A percentile compares a stretch with the other conserved stretches of the same genome.
These are phyloP conservation scores for Lipomyces yamadae DNA, from an alignment of 805 yeast species.

Conservation along the genomic window DNA sequence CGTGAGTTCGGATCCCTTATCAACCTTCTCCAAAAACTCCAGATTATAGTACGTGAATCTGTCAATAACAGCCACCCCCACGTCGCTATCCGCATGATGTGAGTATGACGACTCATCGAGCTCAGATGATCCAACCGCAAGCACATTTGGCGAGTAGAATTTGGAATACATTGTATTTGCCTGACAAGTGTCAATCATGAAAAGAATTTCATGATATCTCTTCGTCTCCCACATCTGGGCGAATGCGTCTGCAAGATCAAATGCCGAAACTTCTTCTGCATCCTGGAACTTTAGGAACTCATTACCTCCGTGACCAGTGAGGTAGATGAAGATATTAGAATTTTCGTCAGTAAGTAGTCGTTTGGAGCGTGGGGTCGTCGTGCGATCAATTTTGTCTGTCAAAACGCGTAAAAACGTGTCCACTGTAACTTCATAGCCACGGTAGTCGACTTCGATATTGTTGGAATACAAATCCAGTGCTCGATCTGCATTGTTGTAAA, in stretches of 20 bases:
- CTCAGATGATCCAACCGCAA: slow-evolving; percentile 90
- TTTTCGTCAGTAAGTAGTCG: slow-evolving; percentile 89
- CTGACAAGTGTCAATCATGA: slow-evolving; percentile 98
- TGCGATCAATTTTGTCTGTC: slow-evolving; percentile 94
- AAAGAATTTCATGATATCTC: slow-evolving; percentile 91
- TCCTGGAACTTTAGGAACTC: slow-evolving; percentile 97
- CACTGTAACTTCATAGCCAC: slow-evolving; percentile 98
- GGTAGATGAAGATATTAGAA: slow-evolving; percentile 88
- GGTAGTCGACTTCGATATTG: slow-evolving; percentile 90
- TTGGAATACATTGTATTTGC: slow-evolving; percentile 97
- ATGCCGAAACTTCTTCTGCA: slow-evolving; percentile 94
- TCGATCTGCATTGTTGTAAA: slow-evolving; percentile 90
- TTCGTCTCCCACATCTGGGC: slow-evolving; percentile 96
- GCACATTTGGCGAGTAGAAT: slow-evolving; percentile 87
- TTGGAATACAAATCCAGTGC: slow-evolving; percentile 93
- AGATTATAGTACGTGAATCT: slow-evolving; percentile 91
- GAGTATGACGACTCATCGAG: slow-evolving; percentile 90
- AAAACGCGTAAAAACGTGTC: slow-evolving; percentile 90
- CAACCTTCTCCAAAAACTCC: slow-evolving; percentile 82
- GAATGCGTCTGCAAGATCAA: slow-evolving; percentile 96
- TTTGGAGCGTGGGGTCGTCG: slow-evolving; percentile 84
- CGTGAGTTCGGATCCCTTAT: slow-evolving; percentile 73
- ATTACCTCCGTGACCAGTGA: slow-evolving; percentile 99
- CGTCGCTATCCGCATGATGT: slow-evolving; percentile 92
- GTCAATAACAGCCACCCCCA: slow-evolving; percentile 98